phyloP scores from a whole-genome alignment of 495 filamentous ascomycete genomes.

The Penicillium bovifimosum region DNA sequence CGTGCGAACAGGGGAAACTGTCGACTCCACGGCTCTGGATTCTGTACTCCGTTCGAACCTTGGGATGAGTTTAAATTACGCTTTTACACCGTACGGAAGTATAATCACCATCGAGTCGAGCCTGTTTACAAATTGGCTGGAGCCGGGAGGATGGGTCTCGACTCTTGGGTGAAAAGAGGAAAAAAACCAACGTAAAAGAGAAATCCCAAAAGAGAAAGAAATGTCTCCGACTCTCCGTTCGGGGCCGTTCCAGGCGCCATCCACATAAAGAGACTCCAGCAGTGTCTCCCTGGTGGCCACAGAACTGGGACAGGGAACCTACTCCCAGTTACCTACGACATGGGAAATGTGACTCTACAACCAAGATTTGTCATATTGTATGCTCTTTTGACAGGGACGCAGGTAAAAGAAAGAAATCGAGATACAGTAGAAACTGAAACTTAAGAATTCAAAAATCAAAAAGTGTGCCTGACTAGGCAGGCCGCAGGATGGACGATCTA shows the following conservation, averaged over 20 bases:
- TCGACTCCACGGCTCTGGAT: neutral
- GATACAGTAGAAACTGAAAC: neutral
- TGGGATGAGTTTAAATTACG: no score
- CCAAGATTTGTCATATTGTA: no score
- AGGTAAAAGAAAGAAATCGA: neutral
- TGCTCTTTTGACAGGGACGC: no score
- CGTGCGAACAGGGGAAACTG: slow-evolving; percentile 6
- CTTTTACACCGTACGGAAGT: no score
- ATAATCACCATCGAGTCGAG: no score
- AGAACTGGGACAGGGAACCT: slow-evolving; percentile 5
- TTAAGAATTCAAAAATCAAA: neutral
- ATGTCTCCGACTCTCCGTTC: neutral
- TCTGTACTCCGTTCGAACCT: no score
- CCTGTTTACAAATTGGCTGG: neutral
- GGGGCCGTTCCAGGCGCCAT: neutral
- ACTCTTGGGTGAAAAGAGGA: neutral
- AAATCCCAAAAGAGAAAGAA: neutral
- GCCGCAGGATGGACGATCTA: slow-evolving; percentile 18
- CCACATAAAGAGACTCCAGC: neutral
- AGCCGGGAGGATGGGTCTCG: neutral
- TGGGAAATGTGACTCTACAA: no score
- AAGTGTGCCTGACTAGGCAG: slow-evolving; percentile 12
- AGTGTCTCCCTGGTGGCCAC: slow-evolving; percentile 4
- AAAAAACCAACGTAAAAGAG: neutral
- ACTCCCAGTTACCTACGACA: neutral